Percentiles rank a stretch among this genome's conserved stretches.
phyloP scores from a whole-genome alignment of 306 rosid genomes.

The Trifolium subterraneum region DNA sequence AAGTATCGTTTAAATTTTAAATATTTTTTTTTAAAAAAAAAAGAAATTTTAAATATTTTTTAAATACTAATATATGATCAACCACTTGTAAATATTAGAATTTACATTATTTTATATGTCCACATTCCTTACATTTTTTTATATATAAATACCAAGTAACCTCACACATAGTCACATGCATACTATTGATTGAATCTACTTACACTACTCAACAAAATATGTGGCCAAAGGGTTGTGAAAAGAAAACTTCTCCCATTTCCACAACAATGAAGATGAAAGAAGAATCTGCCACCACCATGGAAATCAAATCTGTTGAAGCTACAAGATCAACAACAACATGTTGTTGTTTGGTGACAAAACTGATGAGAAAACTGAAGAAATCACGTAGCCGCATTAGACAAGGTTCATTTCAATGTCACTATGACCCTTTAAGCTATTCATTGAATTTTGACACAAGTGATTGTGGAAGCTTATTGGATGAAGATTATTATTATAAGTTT shows the following conservation, averaged over 20 bases:
- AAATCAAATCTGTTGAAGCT: conserved; percentile 25
- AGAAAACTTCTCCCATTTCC: conserved; percentile 31
- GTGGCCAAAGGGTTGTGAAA: conserved; percentile 58
- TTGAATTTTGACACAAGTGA: conserved; percentile 79
- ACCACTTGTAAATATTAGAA: not conserved
- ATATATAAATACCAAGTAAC: not conserved
- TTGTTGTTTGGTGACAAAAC: conserved; percentile 55
- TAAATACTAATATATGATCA: no score
- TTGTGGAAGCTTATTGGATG: conserved; percentile 63
- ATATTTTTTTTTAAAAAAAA: no score
- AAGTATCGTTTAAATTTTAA: no score
- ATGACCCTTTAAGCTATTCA: conserved; percentile 83
- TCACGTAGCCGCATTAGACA: conserved; percentile 44
- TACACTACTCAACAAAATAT: conserved; percentile 33
- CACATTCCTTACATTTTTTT: not conserved
- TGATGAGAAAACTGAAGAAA: conserved; percentile 59
- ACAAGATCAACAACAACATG: conserved; percentile 33
- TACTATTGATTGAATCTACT: not conserved
- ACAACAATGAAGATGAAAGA: not conserved
- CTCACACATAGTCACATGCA: not conserved
- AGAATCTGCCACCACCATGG: conserved; percentile 1
- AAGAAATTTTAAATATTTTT: no score
- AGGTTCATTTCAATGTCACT: conserved; percentile 62
- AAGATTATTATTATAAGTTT: conserved; percentile 72
- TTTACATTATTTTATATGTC: not conserved